Evolutionary conservation across 805 yeast genomes (phyloP).

Genomic region (Torulaspora delbrueckii): DNA sequence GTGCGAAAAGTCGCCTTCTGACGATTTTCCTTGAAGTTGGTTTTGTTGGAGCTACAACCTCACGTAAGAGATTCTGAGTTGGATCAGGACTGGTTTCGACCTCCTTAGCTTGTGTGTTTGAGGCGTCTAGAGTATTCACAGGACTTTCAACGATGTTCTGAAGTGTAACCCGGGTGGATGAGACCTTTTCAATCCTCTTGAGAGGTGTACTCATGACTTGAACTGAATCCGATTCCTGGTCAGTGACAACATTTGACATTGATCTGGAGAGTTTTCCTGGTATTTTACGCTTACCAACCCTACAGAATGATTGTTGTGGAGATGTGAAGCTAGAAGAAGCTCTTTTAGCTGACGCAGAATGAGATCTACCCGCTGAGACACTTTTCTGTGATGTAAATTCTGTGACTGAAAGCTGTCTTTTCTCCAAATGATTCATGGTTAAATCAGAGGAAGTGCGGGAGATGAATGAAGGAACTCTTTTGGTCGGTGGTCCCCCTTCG

Average conservation of each 20-base stretch:
- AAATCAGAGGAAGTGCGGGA: constrained; percentile 30
- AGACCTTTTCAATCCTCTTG: constrained; percentile 19
- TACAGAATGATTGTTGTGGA: constrained; percentile 25
- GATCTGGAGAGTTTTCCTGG: neutral
- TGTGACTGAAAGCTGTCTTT: constrained; percentile 28
- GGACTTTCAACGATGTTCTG: constrained; percentile 31
- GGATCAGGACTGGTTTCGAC: neutral
- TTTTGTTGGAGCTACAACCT: neutral
- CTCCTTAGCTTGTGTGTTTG: neutral
- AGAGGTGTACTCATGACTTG: constrained; percentile 34
- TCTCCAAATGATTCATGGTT: constrained; percentile 28
- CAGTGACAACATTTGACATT: neutral
- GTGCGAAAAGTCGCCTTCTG: constrained; percentile 37
- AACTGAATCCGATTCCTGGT: constrained; percentile 4
- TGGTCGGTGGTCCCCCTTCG: constrained; percentile 16
- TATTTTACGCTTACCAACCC: constrained; percentile 29
- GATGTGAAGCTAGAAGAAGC: neutral
- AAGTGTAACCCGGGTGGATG: constrained; percentile 14
- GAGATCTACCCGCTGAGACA: neutral
- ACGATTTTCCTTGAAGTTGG: constrained; percentile 1
- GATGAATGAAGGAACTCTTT: constrained; percentile 18
- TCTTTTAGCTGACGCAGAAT: neutral
- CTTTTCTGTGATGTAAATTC: constrained; percentile 15
- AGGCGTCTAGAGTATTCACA: neutral
- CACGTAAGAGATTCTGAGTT: neutral